Evolutionary conservation across 257 asterid genomes (phyloP), one percentile per base, ranked within the genome.

Genomic region (Solanum lycopersicoides): DNA sequence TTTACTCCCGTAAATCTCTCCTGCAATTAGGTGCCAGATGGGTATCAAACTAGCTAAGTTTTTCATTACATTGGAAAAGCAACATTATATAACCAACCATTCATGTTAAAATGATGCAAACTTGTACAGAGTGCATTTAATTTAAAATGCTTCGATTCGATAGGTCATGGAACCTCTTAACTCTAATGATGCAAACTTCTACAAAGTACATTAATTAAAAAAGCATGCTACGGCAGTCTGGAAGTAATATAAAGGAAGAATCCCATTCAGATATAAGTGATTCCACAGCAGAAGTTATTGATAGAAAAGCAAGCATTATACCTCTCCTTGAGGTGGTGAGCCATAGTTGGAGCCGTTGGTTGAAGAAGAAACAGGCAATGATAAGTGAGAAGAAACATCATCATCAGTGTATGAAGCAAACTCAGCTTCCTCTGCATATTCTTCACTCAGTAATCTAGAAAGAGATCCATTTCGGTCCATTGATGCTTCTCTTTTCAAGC

Each of bases 371-470:
- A 86, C 74, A 23, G 71, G 35, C 71, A 73, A 90, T 37, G 98
- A 94, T 9, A 98, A 96, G 83, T 93, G 96, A 2, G 97, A 93
- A 7, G 98, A 94, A 82, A 85, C 87, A 87, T 95, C 99, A 74
- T 97, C 99, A 45, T 92, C 95, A 45, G 95, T 92, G 88, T 88
- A 90, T 83, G 93, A 87, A 72, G 95, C 92, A 85, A 90, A 86
- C 88, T 91, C 95, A 35, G 87, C 89, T 82, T 92, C 92, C 82
- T 92, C 91, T 74, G 87, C 93, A 73, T 87, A 72, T 73, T 86
- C 88, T 50, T 86, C 84, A 73, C 83, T 86, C 60, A 86, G 87
- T 39, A 89, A 72, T 82, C 86, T 89, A 30, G 92, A 89, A 59
- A 87, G 94, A 20, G 95, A 91, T 10, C 93, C 95, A 86, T 96